Percentiles rank a stretch among this genome's conserved stretches.
phyloP scores from a whole-genome alignment of 1,284 basidiomycete species.

The Naganishia sp. region DNA sequence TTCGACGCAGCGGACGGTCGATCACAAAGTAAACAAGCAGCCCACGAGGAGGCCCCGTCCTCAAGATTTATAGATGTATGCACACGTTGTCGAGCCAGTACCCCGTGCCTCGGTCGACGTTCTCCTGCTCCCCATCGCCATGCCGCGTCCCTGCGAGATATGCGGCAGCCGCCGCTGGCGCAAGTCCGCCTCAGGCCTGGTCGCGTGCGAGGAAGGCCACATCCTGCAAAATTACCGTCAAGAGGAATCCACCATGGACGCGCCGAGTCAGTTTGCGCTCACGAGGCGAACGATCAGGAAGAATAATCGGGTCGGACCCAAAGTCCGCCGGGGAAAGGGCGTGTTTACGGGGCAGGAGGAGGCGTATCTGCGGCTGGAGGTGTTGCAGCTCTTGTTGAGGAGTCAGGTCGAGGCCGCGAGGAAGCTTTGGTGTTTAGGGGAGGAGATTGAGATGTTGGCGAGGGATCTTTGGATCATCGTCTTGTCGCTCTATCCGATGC shows the following conservation, averaged over 20 bases:
- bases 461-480: slow-evolving; percentile 79
- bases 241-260: slow-evolving; percentile 46
- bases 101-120: too few relatives aligned
- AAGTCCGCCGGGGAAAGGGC: slow-evolving; percentile 30
- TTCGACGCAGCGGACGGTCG: neutral
- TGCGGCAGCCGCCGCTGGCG: slow-evolving; percentile 52
- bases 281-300: slow-evolving; percentile 41
- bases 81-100: too few relatives aligned
- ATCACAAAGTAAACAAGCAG: slow-evolving; percentile 26
- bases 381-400: slow-evolving; percentile 73
- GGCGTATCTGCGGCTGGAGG: slow-evolving; percentile 75
- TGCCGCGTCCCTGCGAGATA: slow-evolving; percentile 46
- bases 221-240: slow-evolving; percentile 50
- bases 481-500: slow-evolving; percentile 64
- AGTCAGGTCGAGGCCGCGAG: slow-evolving; percentile 69
- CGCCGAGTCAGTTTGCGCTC: slow-evolving; percentile 40
- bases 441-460: slow-evolving; percentile 78
- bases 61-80: too few relatives aligned
- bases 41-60: too few relatives aligned
- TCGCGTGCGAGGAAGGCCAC: slow-evolving; percentile 53
- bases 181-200: slow-evolving; percentile 46
- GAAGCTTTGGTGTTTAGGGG: slow-evolving; percentile 68
- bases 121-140: slow-evolving; percentile 23
- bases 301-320: slow-evolving; percentile 39
- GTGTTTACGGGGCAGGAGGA: slow-evolving; percentile 56